Conservation (phyloP, 164 flowering plant species). For the Berberis thunbergii region DNA sequence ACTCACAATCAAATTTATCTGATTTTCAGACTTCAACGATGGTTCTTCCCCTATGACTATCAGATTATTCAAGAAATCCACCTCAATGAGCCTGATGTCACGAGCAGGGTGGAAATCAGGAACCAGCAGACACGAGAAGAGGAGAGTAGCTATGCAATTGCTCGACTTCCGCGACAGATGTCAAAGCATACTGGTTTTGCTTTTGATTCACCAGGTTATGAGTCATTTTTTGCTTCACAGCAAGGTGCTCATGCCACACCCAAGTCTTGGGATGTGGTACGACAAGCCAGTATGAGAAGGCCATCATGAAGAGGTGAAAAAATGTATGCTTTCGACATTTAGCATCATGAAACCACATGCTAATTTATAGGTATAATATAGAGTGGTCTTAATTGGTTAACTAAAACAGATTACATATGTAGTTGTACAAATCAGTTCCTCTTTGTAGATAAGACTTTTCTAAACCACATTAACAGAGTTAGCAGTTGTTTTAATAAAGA, state of each 20-base stretch:
- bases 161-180: conserved; percentile 65
- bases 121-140: conserved; percentile 57
- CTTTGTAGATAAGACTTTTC: too few relatives aligned
- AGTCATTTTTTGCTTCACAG: conserved; percentile 89
- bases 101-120: conserved; percentile 39
- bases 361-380: too few relatives aligned
- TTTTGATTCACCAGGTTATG: conserved; percentile 93
- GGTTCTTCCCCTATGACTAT: conserved; percentile 85
- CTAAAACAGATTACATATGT: too few relatives aligned
- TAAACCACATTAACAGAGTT: too few relatives aligned
- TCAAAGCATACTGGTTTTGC: conserved; percentile 95
- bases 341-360: too few relatives aligned
- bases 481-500: too few relatives aligned
- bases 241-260: conserved; percentile 76
- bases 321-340: conserved; percentile 3
- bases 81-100: conserved; percentile 51
- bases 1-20: not conserved
- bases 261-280: conserved; percentile 93
- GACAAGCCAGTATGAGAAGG: conserved; percentile 80
- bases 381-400: too few relatives aligned
- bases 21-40: conserved; percentile 67
- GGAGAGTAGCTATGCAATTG: conserved; percentile 64
- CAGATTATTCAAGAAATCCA: conserved; percentile 89
- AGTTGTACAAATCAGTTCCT: too few relatives aligned
- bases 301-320: conserved; percentile 22